phyloP scores from a whole-genome alignment of 2,329 filamentous ascomycete species.

The Phaeosphaeriaceae sp. region DNA sequence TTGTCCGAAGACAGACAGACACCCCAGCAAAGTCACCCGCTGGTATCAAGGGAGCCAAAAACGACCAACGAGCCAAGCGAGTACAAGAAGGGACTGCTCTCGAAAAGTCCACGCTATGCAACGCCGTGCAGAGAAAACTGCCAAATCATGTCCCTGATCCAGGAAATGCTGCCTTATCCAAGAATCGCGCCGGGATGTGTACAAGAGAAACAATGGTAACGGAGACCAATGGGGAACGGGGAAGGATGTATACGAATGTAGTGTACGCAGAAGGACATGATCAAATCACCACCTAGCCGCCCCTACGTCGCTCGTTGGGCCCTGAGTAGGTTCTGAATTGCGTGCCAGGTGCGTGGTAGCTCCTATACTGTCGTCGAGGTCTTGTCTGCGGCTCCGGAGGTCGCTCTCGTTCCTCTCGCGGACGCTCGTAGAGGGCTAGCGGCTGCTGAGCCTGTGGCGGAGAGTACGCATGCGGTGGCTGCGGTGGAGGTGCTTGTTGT shows the following conservation, averaged over 20 bases:
- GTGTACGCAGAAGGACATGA: neutral
- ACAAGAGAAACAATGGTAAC: neutral
- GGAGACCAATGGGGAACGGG: neutral
- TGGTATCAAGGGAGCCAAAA: conserved; percentile 10
- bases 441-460: conserved; percentile 27
- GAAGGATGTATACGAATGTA: neutral
- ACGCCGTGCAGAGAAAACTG: neutral
- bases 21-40: neutral
- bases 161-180: neutral
- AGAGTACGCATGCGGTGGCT: conserved; percentile 19
- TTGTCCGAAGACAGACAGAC: neutral
- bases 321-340: conserved; percentile 44
- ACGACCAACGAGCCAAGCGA: neutral
- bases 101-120: conserved; percentile 1
- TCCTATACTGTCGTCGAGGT: conserved; percentile 38
- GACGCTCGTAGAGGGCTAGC: conserved; percentile 26
- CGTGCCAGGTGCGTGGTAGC: conserved; percentile 43
- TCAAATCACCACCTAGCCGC: conserved; percentile 16
- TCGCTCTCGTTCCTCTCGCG: conserved; percentile 22
- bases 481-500: neutral
- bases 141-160: neutral
- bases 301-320: conserved; percentile 34
- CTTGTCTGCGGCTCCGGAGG: conserved; percentile 31
- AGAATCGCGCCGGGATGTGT: neutral
- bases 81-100: neutral